phyloP scores from a whole-genome alignment of 2,329 filamentous ascomycete genomes.

The Emmonsiellopsis sp. region DNA sequence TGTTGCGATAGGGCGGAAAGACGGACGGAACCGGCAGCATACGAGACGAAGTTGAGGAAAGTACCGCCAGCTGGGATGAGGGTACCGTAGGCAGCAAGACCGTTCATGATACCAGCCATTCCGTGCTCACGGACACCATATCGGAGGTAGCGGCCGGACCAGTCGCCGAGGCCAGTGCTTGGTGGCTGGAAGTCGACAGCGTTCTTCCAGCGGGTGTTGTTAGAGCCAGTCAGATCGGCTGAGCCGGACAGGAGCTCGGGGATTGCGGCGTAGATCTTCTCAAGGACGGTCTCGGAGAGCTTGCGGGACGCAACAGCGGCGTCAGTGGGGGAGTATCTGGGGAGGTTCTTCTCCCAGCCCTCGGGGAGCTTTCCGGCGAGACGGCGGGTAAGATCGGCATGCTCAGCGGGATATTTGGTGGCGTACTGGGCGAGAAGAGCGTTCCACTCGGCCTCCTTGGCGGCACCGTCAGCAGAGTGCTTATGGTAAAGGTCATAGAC shows the following conservation, averaged over 20 bases:
- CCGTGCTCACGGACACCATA: slow-evolving; percentile 46
- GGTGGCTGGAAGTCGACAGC: slow-evolving; percentile 97
- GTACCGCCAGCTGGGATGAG: slow-evolving; percentile 90
- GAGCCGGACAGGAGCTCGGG: slow-evolving; percentile 94
- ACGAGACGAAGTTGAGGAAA: slow-evolving; percentile 99
- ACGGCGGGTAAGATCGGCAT: slow-evolving; percentile 73
- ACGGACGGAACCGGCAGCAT: slow-evolving; percentile 89
- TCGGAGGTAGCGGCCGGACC: slow-evolving; percentile 71
- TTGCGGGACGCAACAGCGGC: slow-evolving; percentile 84
- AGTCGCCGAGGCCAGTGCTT: slow-evolving; percentile 75
- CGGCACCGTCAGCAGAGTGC: slow-evolving; percentile 76
- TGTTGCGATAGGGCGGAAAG: slow-evolving; percentile 85
- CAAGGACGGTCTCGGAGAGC: slow-evolving; percentile 87
- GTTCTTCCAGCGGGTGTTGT: slow-evolving; percentile 96
- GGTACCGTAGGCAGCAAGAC: slow-evolving; percentile 89
- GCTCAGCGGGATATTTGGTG: slow-evolving; percentile 66
- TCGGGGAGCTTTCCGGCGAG: slow-evolving; percentile 76
- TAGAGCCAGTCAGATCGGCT: slow-evolving; percentile 95
- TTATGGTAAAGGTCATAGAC: slow-evolving; percentile 88
- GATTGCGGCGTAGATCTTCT: slow-evolving; percentile 71
- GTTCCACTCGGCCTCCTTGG: slow-evolving; percentile 91
- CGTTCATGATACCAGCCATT: slow-evolving; percentile 51
- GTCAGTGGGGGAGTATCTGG: slow-evolving; percentile 81
- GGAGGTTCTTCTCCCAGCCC: slow-evolving; percentile 91
- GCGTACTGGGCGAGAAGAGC: slow-evolving; percentile 81